Evolutionary conservation across 768 basidiomycete genomes (phyloP).

Genomic region (Psilocybe sp.): DNA sequence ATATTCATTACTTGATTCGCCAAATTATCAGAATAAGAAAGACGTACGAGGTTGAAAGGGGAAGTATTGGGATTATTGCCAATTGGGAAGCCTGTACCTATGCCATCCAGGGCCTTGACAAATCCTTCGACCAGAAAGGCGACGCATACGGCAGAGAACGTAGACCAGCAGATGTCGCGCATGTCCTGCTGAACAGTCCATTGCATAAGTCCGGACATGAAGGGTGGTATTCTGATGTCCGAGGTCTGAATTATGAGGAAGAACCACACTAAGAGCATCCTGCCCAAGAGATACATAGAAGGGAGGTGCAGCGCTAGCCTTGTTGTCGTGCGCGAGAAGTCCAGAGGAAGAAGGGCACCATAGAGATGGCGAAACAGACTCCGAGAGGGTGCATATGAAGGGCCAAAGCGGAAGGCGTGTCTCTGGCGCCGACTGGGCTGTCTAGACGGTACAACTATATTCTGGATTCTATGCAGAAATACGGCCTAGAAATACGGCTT

Average conservation of each 20-base stretch:
- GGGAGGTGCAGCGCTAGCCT: constrained; percentile 61
- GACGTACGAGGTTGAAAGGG: constrained; percentile 70
- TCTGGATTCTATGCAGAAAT: constrained; percentile 72
- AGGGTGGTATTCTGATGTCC: constrained; percentile 18
- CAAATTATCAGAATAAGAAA: background rate
- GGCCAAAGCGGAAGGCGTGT: constrained; percentile 24
- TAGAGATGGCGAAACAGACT: constrained; percentile 26
- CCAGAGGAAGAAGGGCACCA: constrained; percentile 54
- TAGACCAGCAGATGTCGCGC: constrained; percentile 68
- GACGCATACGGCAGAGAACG: constrained; percentile 65
- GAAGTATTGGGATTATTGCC: constrained; percentile 44
- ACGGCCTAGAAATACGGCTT: constrained; percentile 46
- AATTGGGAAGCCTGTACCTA: constrained; percentile 37
- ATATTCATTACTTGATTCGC: constrained; percentile 6
- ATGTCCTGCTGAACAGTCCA: constrained; percentile 55
- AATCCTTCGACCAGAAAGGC: constrained; percentile 66
- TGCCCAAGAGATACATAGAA: constrained; percentile 58
- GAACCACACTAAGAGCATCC: constrained; percentile 55
- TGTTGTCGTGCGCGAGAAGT: constrained; percentile 57
- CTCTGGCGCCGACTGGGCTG: constrained; percentile 23
- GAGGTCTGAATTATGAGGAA: constrained; percentile 59
- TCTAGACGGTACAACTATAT: constrained; percentile 70
- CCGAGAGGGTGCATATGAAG: constrained; percentile 9
- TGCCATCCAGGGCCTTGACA: constrained; percentile 65
- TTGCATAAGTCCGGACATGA: constrained; percentile 32